Base-by-base conservation (phyloP, 192 early-diverging fungal species). In the Entomortierella parvispora region DNA sequence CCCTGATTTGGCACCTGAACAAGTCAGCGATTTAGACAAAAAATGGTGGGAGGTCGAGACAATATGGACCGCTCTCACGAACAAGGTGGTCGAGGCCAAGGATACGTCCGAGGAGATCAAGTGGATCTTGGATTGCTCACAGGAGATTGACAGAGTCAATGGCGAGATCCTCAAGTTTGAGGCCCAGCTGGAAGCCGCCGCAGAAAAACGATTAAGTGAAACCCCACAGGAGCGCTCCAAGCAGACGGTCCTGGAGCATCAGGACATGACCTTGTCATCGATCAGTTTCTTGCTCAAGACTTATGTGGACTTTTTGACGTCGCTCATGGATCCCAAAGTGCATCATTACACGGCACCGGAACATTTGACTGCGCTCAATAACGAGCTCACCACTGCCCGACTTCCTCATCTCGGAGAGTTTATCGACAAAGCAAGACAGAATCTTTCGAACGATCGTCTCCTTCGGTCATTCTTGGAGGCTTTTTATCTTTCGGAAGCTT, bases 261-360 rank as follows among this genome's bases (percentile, higher is more conserved):
- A 76, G 60, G 72, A 76, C 55, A 58, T 76, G 44, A 76, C 45
- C 49, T 45, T 76, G 2, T 68, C 72, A 3, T 68, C 72, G n/a
- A 76, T 76, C 47, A 68, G 72, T 28, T 76, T 76, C 54, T 37
- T 76, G 15, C 49, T 76, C 58, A 58, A 76, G 45, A 68, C 72
- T 15, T 76, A 76, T 57, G 64, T 76, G 26, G 65, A 76, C 42
- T 76, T 76, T 50, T 63, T 76, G 59, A 76, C 64, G 1, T 53
- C 72, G n/a, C 65, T 76, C 12, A 76, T 76, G 72, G 72, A 76
- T 56, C 72, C 72, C n/a, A 76, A 76, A 44, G 72, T 76, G 25
- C 72, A 76, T 32, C 72, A 76, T 42, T 76, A 76, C 46, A 60
- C 58, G 22, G 72, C 72, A 2, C 72, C 72, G 20, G 72, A 62